Conservation (phyloP, 2,329 filamentous ascomycete genomes). For the Nothophoma quercina region DNA sequence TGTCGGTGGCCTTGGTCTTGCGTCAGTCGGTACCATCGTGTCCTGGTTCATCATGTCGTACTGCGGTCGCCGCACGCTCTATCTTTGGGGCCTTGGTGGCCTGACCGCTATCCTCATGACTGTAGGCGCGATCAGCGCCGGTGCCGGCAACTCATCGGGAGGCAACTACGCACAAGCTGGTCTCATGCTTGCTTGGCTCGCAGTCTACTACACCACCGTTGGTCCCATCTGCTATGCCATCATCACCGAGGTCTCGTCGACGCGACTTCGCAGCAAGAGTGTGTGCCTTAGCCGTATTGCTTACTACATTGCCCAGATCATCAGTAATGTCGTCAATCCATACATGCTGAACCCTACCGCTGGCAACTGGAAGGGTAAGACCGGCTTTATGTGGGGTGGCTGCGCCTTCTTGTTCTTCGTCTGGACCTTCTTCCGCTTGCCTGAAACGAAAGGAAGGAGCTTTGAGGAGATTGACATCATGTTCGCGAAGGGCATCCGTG, state of each 20-base stretch:
- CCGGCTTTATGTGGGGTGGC: conserved; percentile 83
- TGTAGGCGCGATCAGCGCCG: neutral
- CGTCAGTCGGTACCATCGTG: conserved; percentile 69
- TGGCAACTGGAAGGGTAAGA: conserved; percentile 78
- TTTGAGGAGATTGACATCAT: conserved; percentile 85
- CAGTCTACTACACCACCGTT: conserved; percentile 82
- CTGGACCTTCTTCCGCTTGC: conserved; percentile 79
- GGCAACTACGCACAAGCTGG: conserved; percentile 60
- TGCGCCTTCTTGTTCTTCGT: conserved; percentile 60
- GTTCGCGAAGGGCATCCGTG: conserved; percentile 63
- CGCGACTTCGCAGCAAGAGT: conserved; percentile 84
- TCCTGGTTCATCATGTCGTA: conserved; percentile 81
- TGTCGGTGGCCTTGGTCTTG: conserved; percentile 62
- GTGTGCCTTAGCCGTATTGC: conserved; percentile 77
- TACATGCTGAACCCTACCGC: conserved; percentile 54
- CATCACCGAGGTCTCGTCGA: conserved; percentile 80
- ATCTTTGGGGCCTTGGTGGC: conserved; percentile 69
- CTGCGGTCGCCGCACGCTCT: conserved; percentile 76
- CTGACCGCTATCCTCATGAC: conserved; percentile 42
- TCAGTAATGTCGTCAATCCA: conserved; percentile 79
- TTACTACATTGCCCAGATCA: conserved; percentile 67
- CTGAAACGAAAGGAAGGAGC: conserved; percentile 77
- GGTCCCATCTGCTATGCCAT: conserved; percentile 88
- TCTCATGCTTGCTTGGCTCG: conserved; percentile 48
- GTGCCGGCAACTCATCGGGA: conserved; percentile 38